Percentiles rank a stretch among this genome's conserved stretches.
Conservation (phyloP, 169 alveolate species). For the Plasmodium gallinaceum region DNA sequence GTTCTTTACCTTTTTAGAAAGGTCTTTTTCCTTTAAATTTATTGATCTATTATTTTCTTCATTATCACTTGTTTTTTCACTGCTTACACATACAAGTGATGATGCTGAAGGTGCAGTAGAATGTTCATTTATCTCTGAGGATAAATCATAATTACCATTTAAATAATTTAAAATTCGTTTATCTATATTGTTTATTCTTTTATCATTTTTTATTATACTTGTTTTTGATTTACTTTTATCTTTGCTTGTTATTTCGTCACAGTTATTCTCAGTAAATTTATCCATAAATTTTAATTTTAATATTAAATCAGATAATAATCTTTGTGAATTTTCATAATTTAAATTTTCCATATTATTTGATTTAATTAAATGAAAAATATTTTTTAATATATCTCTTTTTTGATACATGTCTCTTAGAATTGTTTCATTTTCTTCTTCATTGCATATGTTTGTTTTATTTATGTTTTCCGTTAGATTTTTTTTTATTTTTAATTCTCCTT, state of each 20-base stretch:
- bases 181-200: neutral
- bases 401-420: constrained; percentile 24
- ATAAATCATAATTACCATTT: neutral
- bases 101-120: constrained; percentile 29
- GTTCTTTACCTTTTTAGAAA: neutral
- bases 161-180: neutral
- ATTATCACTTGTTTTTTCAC: constrained; percentile 12
- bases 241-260: neutral
- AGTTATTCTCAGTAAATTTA: neutral
- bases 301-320: constrained; percentile 30
- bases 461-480: neutral
- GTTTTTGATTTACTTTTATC: neutral
- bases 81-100: neutral
- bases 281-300: constrained; percentile 16
- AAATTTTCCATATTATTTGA: constrained; percentile 8
- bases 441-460: neutral
- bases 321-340: constrained; percentile 28
- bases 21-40: neutral
- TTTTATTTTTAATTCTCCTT: neutral
- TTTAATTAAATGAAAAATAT: constrained; percentile 19
- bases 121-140: neutral
- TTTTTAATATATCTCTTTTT: constrained; percentile 18
- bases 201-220: neutral
- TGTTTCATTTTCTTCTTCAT: neutral
- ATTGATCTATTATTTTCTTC: neutral